Evolutionary conservation across 768 basidiomycete species (phyloP), one percentile per base, ranked within the genome.

Genomic region (Pisolithus marmoratus): DNA sequence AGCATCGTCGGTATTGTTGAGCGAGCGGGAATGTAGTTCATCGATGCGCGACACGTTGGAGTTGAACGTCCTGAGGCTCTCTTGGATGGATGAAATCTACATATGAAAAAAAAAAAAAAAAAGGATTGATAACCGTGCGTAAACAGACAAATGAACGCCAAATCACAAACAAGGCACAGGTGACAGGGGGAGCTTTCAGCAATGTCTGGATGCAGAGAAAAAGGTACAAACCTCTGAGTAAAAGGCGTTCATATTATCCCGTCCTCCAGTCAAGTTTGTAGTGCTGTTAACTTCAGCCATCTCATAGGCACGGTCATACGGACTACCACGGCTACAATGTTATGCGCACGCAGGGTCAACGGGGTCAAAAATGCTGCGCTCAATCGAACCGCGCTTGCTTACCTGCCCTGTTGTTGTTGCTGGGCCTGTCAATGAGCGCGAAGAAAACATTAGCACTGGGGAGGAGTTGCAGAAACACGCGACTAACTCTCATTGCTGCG

Each of bases 401-500:
- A 69, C 66, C 78, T 72, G 54, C 73, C 78, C 66, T 84, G 83
- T 61, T 85, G 82, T 65, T 84, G 83, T 61, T 85, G 82, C 60
- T 87, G 87, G 45, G 86, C 86, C 85, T 87, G 56, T 24, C 34
- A 12, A 34, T 14, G 14, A 51, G 42, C 23, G 38, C n/a, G 22
- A 27, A 34, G 20, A 23, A 36, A 34, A 8, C 43, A 3, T 63
- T 29, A 65, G 57, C 34, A 43, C 9, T 44, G 26, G 14, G 14
- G 22, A 47, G 27, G 5, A 24, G 7, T 0, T 42, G 47, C 9
- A 15, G 3, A 38, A 24, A 37, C 14, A 19, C 37, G 31, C 29
- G 3, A 66, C 82, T 53, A 53, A 89, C 88, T 73, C 89, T 82
- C 83, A 88, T 82, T 56, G 86, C 88, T 61, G 89, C 91, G 58